Conservation (phyloP, 345 rosid species). For the Iberis pinnata region DNA sequence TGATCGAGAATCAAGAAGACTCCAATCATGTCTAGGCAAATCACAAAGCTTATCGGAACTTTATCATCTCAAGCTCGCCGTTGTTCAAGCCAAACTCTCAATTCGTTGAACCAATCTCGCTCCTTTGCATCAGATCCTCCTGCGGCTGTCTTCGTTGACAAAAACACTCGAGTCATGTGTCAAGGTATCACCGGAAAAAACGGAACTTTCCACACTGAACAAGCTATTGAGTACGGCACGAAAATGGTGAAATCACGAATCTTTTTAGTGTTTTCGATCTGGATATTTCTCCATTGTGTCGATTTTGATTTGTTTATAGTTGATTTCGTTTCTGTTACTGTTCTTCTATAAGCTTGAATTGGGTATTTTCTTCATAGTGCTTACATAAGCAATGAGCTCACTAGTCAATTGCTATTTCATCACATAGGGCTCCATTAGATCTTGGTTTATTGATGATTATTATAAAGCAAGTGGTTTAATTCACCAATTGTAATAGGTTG, state of each 20-base stretch:
- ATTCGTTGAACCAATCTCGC: constrained; percentile 37
- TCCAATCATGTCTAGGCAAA: constrained; percentile 32
- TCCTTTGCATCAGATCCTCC: constrained; percentile 48
- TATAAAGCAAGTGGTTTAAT: not conserved
- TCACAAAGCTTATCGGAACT: constrained; percentile 34
- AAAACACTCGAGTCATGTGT: constrained; percentile 80
- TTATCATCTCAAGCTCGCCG: constrained; percentile 29
- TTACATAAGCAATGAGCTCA: too few relatives aligned
- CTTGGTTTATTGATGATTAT: not conserved
- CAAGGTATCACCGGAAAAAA: constrained; percentile 97
- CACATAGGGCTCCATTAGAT: too few relatives aligned
- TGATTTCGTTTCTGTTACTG: not conserved
- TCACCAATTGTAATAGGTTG: constrained; percentile 50
- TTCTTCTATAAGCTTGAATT: not conserved
- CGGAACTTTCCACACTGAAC: constrained; percentile 92
- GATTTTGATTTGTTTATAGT: too few relatives aligned
- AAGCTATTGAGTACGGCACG: constrained; percentile 96
- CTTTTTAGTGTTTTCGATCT: not conserved
- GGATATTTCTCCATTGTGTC: not conserved
- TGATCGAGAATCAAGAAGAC: constrained; percentile 11
- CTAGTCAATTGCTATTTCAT: too few relatives aligned
- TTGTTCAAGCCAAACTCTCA: constrained; percentile 23
- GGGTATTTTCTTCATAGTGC: too few relatives aligned
- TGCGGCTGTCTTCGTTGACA: constrained; percentile 90
- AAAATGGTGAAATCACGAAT: constrained; percentile 54